phyloP scores from a whole-genome alignment of 2,329 filamentous ascomycete genomes.

The Sclerotinia sclerotiorum region DNA sequence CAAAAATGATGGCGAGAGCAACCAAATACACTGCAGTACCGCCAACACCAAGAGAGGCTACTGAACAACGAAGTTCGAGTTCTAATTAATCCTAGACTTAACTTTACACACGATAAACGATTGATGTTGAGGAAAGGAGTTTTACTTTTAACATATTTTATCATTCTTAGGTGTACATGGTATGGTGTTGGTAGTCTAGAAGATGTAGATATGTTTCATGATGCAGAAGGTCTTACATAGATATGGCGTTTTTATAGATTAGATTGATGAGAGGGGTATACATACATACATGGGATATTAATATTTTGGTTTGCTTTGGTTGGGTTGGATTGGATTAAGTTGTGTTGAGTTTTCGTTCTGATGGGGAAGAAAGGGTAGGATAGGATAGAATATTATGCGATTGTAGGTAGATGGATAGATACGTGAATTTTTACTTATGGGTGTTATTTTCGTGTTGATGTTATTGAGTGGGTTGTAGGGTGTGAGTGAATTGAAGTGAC shows the following conservation, averaged over 20 bases:
- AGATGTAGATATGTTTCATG: neutral
- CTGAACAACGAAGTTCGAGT: neutral
- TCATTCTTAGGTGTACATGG: neutral
- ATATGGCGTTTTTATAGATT: neutral
- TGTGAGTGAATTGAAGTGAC: no score
- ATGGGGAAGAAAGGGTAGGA: no score
- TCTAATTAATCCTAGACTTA: neutral
- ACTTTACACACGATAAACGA: neutral
- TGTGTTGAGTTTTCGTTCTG: neutral
- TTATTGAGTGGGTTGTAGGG: no score
- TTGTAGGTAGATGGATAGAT: neutral
- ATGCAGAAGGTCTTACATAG: neutral
- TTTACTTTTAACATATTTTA: neutral
- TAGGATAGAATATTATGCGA: no score
- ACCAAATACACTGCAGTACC: conserved; percentile 21
- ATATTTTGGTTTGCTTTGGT: neutral
- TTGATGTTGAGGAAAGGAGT: neutral
- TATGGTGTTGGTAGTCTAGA: neutral
- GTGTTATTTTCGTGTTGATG: no score
- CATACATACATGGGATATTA: no score
- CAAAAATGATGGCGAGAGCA: conserved; percentile 56
- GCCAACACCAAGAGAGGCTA: neutral
- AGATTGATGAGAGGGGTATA: neutral
- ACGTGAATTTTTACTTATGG: neutral
- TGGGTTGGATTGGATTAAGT: no score